A percentile compares a stretch with the other conserved stretches of the same genome.
phyloP scores from a whole-genome alignment of 163 green algal genomes.

The Smithsoniella earleae region DNA sequence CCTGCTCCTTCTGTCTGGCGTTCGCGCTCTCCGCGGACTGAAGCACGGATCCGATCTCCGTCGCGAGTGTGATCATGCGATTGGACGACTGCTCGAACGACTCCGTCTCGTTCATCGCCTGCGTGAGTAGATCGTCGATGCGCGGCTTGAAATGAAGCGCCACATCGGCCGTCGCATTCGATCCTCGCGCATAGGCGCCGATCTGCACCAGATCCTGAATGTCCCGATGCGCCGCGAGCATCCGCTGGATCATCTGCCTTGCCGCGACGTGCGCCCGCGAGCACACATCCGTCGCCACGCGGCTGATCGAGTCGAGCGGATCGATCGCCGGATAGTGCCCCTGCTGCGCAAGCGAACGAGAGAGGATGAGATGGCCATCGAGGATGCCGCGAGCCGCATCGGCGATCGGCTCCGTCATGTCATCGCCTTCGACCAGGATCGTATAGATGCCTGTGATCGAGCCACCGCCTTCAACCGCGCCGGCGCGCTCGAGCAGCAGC shows the following conservation, averaged over 20 bases:
- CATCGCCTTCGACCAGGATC: slow-evolving; percentile 12
- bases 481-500: slow-evolving; percentile 3
- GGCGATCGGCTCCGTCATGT: slow-evolving; percentile 3
- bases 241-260: background rate
- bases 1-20: no score
- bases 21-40: no score
- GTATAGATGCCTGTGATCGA: slow-evolving; percentile 7
- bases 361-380: background rate
- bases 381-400: background rate
- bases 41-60: no score
- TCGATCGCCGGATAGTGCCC: slow-evolving; percentile 23
- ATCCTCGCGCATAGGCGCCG: background rate
- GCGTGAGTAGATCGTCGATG: no score
- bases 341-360: background rate
- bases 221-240: background rate
- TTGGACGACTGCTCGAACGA: no score
- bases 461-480: background rate
- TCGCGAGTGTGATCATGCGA: no score
- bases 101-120: no score
- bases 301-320: background rate
- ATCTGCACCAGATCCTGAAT: background rate
- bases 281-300: background rate
- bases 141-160: background rate
- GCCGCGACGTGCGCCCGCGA: background rate
- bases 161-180: background rate